Base-by-base conservation (phyloP, 495 filamentous ascomycete genomes). In the Lasiosphaeria miniovina region DNA sequence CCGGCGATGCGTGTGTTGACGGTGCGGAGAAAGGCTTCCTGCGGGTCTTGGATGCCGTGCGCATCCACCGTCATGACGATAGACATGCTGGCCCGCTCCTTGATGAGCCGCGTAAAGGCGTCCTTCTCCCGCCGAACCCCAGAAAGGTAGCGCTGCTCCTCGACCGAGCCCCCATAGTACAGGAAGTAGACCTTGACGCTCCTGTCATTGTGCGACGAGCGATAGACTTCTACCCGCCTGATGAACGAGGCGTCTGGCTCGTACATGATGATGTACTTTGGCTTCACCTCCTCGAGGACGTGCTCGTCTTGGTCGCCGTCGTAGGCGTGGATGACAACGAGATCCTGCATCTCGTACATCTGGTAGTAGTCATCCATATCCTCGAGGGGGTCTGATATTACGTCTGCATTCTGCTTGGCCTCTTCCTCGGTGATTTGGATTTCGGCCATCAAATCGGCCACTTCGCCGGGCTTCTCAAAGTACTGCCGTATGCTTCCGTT, bases 231-330 rank as follows among this genome's bases (percentile, higher is more conserved):
- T 8, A 98, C 88, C 33, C 95, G 80, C 40, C 95, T 86, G 64
- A 97, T 96, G 71, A 98, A 98, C 4, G 92, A 85, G n/a, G 92
- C 83, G 65, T 97, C 93, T 15, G 95, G 92, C 69, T 97, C 93
- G 72, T 97, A 98, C 94, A 98, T 98, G 68, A 98, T 89, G 49
- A 98, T 91, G 73, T 96, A 98, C 43, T 89, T 86, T 1, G 94
- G 94, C 56, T 89, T 91, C 58, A 92, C 78, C 74, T 98, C 94
- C 69, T 98, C 95, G 2, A 98, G 82, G 24, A 98, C 79, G 71
- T 96, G 90, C 66, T 98, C 95, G 74, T 98, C 95, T 80, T 92
- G 89, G 69, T 98, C 94, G 9, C 92, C 94, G 3, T 80, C 78
- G 71, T 96, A 98, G 3, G 94, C 89, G 72, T 98, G 94, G 46